Evolutionary conservation across 129 eudicot species (phyloP), one percentile per base, ranked within the genome.

Genomic region (Flaveria linearis): DNA sequence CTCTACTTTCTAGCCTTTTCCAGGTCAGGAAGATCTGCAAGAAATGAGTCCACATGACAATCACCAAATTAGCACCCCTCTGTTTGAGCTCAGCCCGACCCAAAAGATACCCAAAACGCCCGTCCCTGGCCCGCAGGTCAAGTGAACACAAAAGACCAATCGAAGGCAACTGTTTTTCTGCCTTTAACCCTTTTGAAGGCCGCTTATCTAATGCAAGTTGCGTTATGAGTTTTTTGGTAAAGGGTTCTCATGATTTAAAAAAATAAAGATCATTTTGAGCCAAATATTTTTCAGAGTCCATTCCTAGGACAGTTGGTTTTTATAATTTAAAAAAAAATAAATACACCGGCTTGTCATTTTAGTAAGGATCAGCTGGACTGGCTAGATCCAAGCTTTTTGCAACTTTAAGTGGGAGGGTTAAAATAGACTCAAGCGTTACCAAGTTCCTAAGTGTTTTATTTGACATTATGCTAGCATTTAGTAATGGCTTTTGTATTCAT

Each of bases 1-100:
- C 64, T 67, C 80, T 82, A 88, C 23, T 86, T 84, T 78, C 91
- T 75, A 56, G 80, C 87, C 78, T 91, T 91, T 64, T 91, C 91
- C 82, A 91, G 80, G 82, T 91, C 97, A 0, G 97, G 97, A 85
- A 91, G 97, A 91, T 91, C 97, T 91, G 87, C 43, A 62, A 62
- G 73, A 76, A 76, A 71, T 66, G 23, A 20, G 23, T 65, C 17
- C 72, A 65, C 43, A 26, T 62, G 42, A 33, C 18, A 62, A 28
- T 62, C 17, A 28, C 20, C 69, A 30, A 62, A 63, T 63, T 63
- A 30, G 69, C 46, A 15, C 46, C 15, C 69, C 45, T 2, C 41
- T 1, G 2, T 28, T 33, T 63, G 22, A 63, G 69, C 45, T 20
- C 45, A 30, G 69, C 22, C 23, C 5, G 45, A 62, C 68, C 43